Conservation (phyloP, 805 yeast genomes). For the Saturnispora sekii region DNA sequence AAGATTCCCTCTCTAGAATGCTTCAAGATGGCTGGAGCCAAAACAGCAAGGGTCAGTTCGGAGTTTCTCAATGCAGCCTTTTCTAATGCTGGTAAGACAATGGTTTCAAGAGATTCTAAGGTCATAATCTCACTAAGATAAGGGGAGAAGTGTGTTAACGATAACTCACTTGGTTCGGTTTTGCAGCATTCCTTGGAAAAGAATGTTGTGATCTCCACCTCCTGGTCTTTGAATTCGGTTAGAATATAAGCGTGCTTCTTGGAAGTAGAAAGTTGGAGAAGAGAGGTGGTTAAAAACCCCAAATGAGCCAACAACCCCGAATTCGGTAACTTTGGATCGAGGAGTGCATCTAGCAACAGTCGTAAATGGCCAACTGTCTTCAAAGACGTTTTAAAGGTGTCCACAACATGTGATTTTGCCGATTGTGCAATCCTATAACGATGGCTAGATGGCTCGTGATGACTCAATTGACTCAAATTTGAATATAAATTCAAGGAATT, state of each 20-base stretch:
- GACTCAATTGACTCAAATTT: conserved; percentile 17
- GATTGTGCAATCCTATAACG: conserved; percentile 30
- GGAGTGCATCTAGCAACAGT: conserved; percentile 9
- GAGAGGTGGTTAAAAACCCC: conserved; percentile 15
- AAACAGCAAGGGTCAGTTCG: conserved; percentile 49
- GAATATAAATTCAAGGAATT: conserved; percentile 32
- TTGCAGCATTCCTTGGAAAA: conserved; percentile 30
- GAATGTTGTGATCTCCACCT: conserved; percentile 19
- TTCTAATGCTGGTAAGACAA: conserved; percentile 46
- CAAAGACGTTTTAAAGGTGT: conserved; percentile 17
- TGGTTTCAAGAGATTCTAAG: conserved; percentile 9
- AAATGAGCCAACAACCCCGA: conserved; percentile 17
- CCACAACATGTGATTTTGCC: conserved; percentile 24
- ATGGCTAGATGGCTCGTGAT: conserved; percentile 29
- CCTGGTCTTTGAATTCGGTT: conserved; percentile 11
- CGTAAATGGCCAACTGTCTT: conserved; percentile 6
- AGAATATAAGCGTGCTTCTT: conserved; percentile 3
- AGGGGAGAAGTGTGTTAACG: conserved; percentile 15
- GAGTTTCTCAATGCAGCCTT: conserved; percentile 73
- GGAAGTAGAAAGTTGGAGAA: not conserved
- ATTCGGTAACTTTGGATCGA: conserved; percentile 13
- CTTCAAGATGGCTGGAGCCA: conserved; percentile 43
- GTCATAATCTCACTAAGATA: conserved; percentile 11
- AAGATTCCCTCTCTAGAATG: conserved; percentile 34
- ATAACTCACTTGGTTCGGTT: conserved; percentile 20